Evolutionary conservation across 2,329 filamentous ascomycete species (phyloP).

Genomic region (Ascochyta pisi): DNA sequence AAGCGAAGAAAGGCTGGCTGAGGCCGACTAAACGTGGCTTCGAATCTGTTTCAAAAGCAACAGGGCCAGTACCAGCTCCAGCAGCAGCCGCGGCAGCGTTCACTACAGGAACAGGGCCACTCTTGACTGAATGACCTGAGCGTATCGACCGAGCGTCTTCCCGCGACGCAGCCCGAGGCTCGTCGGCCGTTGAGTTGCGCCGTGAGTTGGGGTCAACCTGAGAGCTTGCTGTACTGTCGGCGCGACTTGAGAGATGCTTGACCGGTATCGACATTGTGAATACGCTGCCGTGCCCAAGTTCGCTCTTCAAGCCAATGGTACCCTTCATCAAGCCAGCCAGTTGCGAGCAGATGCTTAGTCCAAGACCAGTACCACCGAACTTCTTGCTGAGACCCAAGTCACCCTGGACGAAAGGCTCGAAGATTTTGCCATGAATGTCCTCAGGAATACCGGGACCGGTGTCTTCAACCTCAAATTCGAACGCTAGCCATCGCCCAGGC

Average conservation of each 20-base stretch:
- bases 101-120: slow-evolving; percentile 28
- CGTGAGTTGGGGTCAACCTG: slow-evolving; percentile 37
- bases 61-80: slow-evolving; percentile 31
- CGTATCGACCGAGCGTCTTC: slow-evolving; percentile 43
- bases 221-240: slow-evolving; percentile 58
- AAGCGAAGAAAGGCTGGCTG: slow-evolving; percentile 80
- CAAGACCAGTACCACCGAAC: slow-evolving; percentile 86
- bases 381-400: slow-evolving; percentile 88
- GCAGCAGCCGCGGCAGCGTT: slow-evolving; percentile 20
- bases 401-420: slow-evolving; percentile 95
- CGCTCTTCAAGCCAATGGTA: slow-evolving; percentile 73
- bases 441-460: slow-evolving; percentile 85
- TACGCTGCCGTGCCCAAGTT: slow-evolving; percentile 74
- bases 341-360: slow-evolving; percentile 88
- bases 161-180: slow-evolving; percentile 24
- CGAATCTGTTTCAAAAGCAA: slow-evolving; percentile 63
- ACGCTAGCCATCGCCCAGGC: slow-evolving; percentile 72
- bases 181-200: slow-evolving; percentile 39
- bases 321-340: slow-evolving; percentile 84
- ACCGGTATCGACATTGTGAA: slow-evolving; percentile 86
- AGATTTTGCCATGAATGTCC: slow-evolving; percentile 79
- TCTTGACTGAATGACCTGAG: slow-evolving; percentile 43
- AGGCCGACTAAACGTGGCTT: slow-evolving; percentile 83
- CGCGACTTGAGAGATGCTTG: slow-evolving; percentile 73
- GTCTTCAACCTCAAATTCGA: slow-evolving; percentile 89